Percentiles rank a stretch among this genome's conserved stretches.
Conservation (phyloP, 1,139 yeast genomes). For the Geotrichum phurueaensis region DNA sequence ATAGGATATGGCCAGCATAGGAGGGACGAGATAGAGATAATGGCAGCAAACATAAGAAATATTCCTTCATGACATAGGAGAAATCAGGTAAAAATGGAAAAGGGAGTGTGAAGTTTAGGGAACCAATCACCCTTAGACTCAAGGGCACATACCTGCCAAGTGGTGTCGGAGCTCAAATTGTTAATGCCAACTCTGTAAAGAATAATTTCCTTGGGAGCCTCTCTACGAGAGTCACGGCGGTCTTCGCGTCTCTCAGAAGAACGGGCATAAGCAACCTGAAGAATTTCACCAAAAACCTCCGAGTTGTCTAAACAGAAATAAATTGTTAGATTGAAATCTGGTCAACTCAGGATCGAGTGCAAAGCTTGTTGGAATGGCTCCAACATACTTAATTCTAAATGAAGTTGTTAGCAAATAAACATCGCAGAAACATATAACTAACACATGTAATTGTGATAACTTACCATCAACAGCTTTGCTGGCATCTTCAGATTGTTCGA, state of each 20-base stretch:
- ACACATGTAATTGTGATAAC: conserved; percentile 7
- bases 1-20: conserved; percentile 6
- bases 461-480: conserved; percentile 26
- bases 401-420: neutral
- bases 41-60: conserved; percentile 23
- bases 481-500: conserved; percentile 27
- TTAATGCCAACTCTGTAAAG: conserved; percentile 27
- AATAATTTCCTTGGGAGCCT: conserved; percentile 19
- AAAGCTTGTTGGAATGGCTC: neutral
- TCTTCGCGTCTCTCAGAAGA: conserved; percentile 23
- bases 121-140: conserved; percentile 7
- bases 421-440: neutral
- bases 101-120: conserved; percentile 6
- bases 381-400: conserved; percentile 12
- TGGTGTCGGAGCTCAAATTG: conserved; percentile 26
- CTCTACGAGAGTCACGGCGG: conserved; percentile 21
- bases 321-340: conserved; percentile 19
- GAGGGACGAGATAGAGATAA: conserved; percentile 19
- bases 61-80: conserved; percentile 4
- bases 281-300: conserved; percentile 29
- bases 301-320: conserved; percentile 27
- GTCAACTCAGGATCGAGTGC: neutral
- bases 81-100: neutral
- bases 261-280: conserved; percentile 32
- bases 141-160: conserved; percentile 30